Conservation (phyloP, 1,284 basidiomycete species). For the Moesziomyces sp. region DNA sequence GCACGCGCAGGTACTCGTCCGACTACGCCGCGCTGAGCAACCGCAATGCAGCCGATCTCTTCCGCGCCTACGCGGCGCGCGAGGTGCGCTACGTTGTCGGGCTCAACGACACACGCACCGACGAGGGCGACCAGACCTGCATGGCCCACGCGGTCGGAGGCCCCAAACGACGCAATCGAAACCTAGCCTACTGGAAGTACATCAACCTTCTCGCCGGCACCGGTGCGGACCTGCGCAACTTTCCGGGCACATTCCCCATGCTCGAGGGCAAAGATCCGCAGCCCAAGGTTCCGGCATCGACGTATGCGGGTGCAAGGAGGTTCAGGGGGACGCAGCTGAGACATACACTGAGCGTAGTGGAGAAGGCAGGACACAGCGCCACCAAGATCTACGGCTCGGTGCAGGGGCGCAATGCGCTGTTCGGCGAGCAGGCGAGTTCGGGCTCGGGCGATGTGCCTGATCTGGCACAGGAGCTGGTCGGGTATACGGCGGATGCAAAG, state of each 20-base stretch:
- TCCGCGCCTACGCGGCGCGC: constrained; percentile 42
- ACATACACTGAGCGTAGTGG: constrained; percentile 53
- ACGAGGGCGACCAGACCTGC: constrained; percentile 57
- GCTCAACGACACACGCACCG: constrained; percentile 25
- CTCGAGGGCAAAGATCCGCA: constrained; percentile 21
- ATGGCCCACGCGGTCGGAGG: constrained; percentile 54
- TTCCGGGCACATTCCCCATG: constrained; percentile 49
- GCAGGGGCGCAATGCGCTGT: constrained; percentile 61
- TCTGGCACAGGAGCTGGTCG: constrained; percentile 12
- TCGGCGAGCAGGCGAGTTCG: constrained; percentile 23
- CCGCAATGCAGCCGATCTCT: constrained; percentile 16
- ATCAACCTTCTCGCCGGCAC: constrained; percentile 47
- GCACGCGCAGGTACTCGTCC: constrained; percentile 20
- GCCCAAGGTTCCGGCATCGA: constrained; percentile 22
- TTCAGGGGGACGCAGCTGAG: constrained; percentile 34
- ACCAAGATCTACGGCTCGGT: constrained; percentile 48
- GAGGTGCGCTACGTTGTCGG: constrained; percentile 57
- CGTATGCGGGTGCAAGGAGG: constrained; percentile 6
- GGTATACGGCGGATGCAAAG: constrained; percentile 23
- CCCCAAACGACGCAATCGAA: constrained; percentile 27
- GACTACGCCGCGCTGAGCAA: constrained; percentile 15
- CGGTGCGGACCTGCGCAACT: constrained; percentile 11
- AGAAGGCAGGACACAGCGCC: constrained; percentile 57
- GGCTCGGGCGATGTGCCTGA: constrained; percentile 18
- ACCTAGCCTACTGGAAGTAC: constrained; percentile 60